Evolutionary conservation across 768 basidiomycete genomes (phyloP), one percentile per base, ranked within the genome.

Genomic region (Dacryopinax primogenitus): DNA sequence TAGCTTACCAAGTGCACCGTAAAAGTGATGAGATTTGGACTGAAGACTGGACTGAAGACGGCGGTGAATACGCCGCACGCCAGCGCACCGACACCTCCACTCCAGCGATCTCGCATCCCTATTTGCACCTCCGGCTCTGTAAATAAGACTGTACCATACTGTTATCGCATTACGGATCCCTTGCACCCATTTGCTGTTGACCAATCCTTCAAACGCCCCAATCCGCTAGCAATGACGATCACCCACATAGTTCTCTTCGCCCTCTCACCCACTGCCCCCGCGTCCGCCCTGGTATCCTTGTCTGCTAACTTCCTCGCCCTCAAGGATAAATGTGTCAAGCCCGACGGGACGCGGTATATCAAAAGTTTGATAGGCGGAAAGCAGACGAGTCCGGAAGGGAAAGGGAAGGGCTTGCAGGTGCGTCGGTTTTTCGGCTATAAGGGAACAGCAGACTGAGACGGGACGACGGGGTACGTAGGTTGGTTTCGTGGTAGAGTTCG

Each of bases 371-470:
- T 28, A 7, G 51, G 51, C 13, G 51, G 51, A 18, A 58, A 32
- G 51, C 51, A 58, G 51, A 58, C 51, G 51, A 58, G 51, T 21
- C 51, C 51, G 26, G 51, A 58, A 30, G 51, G 51, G 13, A 58
- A 58, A 30, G 51, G 51, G 4, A 58, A 58, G 51, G 51, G 51
- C 4, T 18, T 58, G 51, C 51, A 58, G 51, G 51, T 58, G 51
- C 51, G 51, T 58, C 23, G 13, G 13, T 47, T 21, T 47, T 47
- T 23, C 45, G 9, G 13, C 23, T 47, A 15, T 47, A 7, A 23
- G 45, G 45, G 45, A 7, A 21, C 13, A 47, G 37, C 13, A 47
- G 51, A 30, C 51, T 58, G 51, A 58, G 3, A 18, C 9, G 3
- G 51, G 32, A 4, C 9, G 51, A 4, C 16, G 18, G 18, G 4